phyloP scores from a whole-genome alignment of 1,139 yeast species.

The Geotrichum restrictum region DNA sequence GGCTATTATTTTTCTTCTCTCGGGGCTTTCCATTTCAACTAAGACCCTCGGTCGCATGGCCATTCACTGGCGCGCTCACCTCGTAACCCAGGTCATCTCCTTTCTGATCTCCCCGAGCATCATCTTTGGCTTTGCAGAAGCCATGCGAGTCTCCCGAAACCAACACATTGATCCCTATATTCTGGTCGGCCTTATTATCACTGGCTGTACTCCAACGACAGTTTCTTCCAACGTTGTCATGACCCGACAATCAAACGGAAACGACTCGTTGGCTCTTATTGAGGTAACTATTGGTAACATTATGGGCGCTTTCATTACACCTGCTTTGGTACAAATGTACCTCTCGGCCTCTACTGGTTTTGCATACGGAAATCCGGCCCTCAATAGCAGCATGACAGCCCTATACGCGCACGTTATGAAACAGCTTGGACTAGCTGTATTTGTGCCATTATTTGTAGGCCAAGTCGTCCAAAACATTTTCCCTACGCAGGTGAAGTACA shows the following conservation, averaged over 20 bases:
- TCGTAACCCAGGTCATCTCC: conserved; percentile 61
- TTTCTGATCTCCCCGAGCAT: conserved; percentile 73
- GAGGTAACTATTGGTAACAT: conserved; percentile 83
- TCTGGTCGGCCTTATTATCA: conserved; percentile 71
- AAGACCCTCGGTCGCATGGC: conserved; percentile 55
- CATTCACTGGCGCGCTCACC: conserved; percentile 77
- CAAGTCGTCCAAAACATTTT: conserved; percentile 69
- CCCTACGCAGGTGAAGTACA: conserved; percentile 62
- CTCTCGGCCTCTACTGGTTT: conserved; percentile 51
- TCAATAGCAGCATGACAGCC: conserved; percentile 49
- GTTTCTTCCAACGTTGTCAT: conserved; percentile 86
- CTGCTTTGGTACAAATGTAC: conserved; percentile 75
- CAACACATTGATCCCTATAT: conserved; percentile 63
- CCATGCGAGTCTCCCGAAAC: conserved; percentile 58
- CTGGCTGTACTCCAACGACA: conserved; percentile 86
- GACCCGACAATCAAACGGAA: conserved; percentile 79
- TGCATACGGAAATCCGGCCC: conserved; percentile 79
- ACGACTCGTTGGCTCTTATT: conserved; percentile 70
- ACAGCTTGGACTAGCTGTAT: conserved; percentile 77
- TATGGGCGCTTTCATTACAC: conserved; percentile 81
- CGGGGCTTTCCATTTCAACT: conserved; percentile 75
- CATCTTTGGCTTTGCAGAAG: conserved; percentile 69
- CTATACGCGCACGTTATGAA: conserved; percentile 76
- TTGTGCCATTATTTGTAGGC: conserved; percentile 83
- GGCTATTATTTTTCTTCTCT: conserved; percentile 73